Evolutionary conservation across 1,284 basidiomycete genomes (phyloP).

Genomic region (Apiotrichum montevideense): DNA sequence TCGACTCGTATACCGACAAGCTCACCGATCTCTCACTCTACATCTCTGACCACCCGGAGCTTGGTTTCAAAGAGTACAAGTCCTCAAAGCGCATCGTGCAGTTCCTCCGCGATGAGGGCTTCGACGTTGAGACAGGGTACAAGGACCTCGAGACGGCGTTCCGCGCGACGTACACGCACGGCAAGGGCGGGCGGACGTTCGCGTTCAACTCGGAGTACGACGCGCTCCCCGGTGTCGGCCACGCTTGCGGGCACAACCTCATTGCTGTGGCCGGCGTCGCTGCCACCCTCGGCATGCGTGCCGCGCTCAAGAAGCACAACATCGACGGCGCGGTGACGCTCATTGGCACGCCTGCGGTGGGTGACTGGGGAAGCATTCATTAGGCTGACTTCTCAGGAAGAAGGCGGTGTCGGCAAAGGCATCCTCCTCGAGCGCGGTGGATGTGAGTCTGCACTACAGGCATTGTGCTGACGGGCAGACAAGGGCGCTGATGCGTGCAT

Average conservation of each 20-base stretch:
- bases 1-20: conserved; percentile 7
- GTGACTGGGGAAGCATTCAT: background rate
- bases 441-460: conserved; percentile 55
- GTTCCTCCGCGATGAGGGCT: conserved; percentile 56
- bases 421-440: conserved; percentile 67
- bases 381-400: conserved; percentile 50
- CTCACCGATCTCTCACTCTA: conserved; percentile 22
- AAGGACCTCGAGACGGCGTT: conserved; percentile 49
- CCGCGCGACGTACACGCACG: conserved; percentile 14
- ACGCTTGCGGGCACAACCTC: conserved; percentile 56
- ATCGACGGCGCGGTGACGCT: conserved; percentile 67
- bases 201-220: conserved; percentile 30
- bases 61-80: conserved; percentile 31
- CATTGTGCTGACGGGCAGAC: conserved; percentile 4
- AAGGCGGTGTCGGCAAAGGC: conserved; percentile 70
- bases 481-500: conserved; percentile 23
- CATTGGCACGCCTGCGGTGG: conserved; percentile 69
- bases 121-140: conserved; percentile 57
- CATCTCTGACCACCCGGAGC: conserved; percentile 26
- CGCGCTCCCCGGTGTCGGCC: conserved; percentile 17
- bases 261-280: conserved; percentile 43
- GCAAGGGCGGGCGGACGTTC: conserved; percentile 21
- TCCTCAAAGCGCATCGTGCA: conserved; percentile 56
- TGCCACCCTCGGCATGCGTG: conserved; percentile 31
- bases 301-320: conserved; percentile 46